Evolutionary conservation across 495 filamentous ascomycete species (phyloP), one percentile per base, ranked within the genome.

Genomic region (Penicillium verhagenii): DNA sequence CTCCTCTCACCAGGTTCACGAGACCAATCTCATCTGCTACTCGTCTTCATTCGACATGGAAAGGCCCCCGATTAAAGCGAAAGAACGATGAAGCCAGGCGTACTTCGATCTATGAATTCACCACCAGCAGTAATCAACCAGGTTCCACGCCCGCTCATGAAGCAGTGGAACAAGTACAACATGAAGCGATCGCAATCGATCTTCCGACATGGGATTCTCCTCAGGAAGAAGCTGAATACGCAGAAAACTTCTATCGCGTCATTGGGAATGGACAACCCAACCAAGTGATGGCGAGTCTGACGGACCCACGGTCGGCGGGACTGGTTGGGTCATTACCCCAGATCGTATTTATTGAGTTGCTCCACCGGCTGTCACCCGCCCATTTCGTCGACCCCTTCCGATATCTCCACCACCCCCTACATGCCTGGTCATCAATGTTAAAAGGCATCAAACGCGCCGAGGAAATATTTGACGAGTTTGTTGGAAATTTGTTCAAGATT

Each of bases 381-480:
- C 68, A 78, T 59, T 78, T 79, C 46, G 50, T 79, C 39, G 63
- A 69, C 31, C 73, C 79, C 4, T 82, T 79, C 59, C 72, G 75
- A 14, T 64, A 80, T 29, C 65, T 83, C 46, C 67, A 85, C 29
- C 64, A 68, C 19, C 58, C 71, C 1, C 50, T 85, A 6, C 77
- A 82, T 54, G 70, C 78, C 5, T 63, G 58, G 39, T 59, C 72
- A 18, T 67, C 75, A 16, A 1, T 69, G 31, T 19, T 63, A 52
- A 57, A 64, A 26, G 47, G 53, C 20, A 40, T 64, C 28, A 61
- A 66, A 38, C 52, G 67, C 5, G 20, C 76, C 14, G 57, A 72
- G 16, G 42, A 54, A 20, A 52, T 75, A 2, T 72, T 78, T 18
- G 59, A 70, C 23, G 66, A 75, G 6, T 83, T 80, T 52, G 57